These are phyloP conservation scores for Sporothrix sp. DNA, from an alignment of 2,329 filamentous ascomycete species.

Conservation along the genomic window DNA sequence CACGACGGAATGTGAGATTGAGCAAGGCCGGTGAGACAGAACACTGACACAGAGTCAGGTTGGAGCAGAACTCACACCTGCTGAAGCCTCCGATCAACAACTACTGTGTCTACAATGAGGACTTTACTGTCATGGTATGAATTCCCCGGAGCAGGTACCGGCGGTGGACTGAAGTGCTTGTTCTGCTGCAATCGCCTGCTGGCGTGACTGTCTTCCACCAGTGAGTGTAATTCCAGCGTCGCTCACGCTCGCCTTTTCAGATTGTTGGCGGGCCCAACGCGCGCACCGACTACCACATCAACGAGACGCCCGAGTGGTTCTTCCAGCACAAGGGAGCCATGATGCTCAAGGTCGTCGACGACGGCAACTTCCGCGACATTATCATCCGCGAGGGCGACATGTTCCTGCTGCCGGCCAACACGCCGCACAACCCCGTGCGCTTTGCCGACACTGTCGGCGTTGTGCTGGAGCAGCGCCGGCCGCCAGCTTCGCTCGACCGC, in stretches of 20 bases:
- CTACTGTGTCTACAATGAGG: constrained; percentile 87
- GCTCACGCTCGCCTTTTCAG: no score
- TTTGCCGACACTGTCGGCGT: constrained; percentile 92
- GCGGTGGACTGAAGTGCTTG: no score
- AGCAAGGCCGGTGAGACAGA: background rate
- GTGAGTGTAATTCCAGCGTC: no score
- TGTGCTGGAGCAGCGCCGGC: constrained; percentile 78
- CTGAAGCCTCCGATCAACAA: constrained; percentile 94
- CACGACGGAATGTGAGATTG: background rate
- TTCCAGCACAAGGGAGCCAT: constrained; percentile 92
- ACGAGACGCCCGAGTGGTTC: constrained; percentile 93
- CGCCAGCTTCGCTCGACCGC: constrained; percentile 58
- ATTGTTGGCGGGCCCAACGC: constrained; percentile 87
- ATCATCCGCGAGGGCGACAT: constrained; percentile 87
- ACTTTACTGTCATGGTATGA: constrained; percentile 68
- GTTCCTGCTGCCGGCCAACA: constrained; percentile 87
- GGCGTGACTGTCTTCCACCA: no score
- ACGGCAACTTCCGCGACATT: constrained; percentile 64
- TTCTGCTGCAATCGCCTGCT: no score
- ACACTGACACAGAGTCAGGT: constrained; percentile 45
- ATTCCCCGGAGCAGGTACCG: no score
- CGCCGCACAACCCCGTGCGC: constrained; percentile 89
- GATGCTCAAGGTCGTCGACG: constrained; percentile 84
- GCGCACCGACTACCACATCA: constrained; percentile 97
- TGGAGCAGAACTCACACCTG: constrained; percentile 83